phyloP scores from a whole-genome alignment of 2,329 filamentous ascomycete genomes.

The Tolypocladium sp. region DNA sequence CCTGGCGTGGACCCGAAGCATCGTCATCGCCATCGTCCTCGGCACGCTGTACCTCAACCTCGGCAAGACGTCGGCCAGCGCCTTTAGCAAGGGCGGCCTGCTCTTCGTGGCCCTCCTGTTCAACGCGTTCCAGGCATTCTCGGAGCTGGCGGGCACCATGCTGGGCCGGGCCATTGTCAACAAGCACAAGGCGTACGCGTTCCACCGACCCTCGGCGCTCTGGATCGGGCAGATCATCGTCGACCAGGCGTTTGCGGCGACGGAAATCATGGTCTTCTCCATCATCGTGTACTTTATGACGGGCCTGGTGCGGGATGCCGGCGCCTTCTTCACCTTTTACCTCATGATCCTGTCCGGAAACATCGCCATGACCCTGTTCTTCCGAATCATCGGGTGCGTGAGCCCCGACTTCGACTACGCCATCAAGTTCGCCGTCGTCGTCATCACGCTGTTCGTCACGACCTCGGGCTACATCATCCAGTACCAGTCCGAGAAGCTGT shows the following conservation, averaged over 20 bases:
- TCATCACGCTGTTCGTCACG: conserved; percentile 74
- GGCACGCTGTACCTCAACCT: conserved; percentile 73
- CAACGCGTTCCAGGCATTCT: conserved; percentile 81
- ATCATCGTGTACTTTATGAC: conserved; percentile 77
- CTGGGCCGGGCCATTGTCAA: conserved; percentile 67
- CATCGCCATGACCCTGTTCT: conserved; percentile 68
- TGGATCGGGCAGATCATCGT: conserved; percentile 79
- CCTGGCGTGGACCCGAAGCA: conserved; percentile 59
- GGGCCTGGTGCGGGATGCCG: conserved; percentile 57
- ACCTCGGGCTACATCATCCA: conserved; percentile 81
- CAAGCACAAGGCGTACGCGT: conserved; percentile 76
- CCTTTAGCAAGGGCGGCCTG: conserved; percentile 74
- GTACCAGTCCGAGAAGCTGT: conserved; percentile 63
- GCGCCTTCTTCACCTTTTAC: conserved; percentile 71
- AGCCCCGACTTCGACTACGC: conserved; percentile 80
- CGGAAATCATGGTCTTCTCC: conserved; percentile 62
- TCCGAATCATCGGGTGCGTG: conserved; percentile 64
- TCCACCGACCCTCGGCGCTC: conserved; percentile 71
- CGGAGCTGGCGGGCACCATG: conserved; percentile 69
- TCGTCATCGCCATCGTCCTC: conserved; percentile 68
- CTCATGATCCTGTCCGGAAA: conserved; percentile 61
- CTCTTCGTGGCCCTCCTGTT: conserved; percentile 74
- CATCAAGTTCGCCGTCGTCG: conserved; percentile 69
- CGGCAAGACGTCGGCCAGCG: conserved; percentile 54
- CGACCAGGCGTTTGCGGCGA: conserved; percentile 62